Conservation (phyloP, 2,329 filamentous ascomycete genomes). For the Botryotinia convoluta region DNA sequence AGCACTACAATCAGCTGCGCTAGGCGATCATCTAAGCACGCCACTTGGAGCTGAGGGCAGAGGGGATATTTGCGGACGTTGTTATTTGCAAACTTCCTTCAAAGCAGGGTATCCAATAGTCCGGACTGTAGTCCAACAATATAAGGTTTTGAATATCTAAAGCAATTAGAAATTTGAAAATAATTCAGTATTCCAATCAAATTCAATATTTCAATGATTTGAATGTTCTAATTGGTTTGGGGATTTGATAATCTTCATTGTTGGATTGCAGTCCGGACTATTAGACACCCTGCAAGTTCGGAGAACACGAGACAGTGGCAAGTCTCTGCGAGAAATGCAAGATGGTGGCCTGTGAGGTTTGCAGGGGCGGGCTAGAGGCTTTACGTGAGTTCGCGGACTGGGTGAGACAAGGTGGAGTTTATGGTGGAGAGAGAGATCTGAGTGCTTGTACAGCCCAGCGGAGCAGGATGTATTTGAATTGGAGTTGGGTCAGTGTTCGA, state of each 20-base stretch:
- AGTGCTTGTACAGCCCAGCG: not conserved
- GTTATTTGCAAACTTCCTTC: not conserved
- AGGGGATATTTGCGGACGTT: not conserved
- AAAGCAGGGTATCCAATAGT: too few relatives aligned
- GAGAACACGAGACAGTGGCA: not conserved
- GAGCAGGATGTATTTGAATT: not conserved
- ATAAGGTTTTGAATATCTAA: too few relatives aligned
- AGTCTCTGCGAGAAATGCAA: not conserved
- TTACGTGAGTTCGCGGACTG: not conserved
- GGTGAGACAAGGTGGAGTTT: not conserved
- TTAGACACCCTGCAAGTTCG: too few relatives aligned
- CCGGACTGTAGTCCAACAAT: too few relatives aligned
- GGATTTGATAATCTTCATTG: too few relatives aligned
- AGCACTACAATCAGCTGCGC: not conserved
- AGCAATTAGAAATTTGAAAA: too few relatives aligned
- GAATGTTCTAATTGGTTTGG: too few relatives aligned
- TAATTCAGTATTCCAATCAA: too few relatives aligned
- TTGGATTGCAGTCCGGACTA: too few relatives aligned
- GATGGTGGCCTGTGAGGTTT: slow-evolving; percentile 12
- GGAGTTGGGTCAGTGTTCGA: not conserved
- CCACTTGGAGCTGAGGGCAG: not conserved
- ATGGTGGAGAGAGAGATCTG: not conserved
- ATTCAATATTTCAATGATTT: too few relatives aligned
- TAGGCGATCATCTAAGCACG: not conserved
- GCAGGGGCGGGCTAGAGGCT: not conserved